Percentiles rank a stretch among this genome's conserved stretches.
Evolutionary conservation across 1,284 basidiomycete genomes (phyloP).

Genomic region (Leccinum laetum): DNA sequence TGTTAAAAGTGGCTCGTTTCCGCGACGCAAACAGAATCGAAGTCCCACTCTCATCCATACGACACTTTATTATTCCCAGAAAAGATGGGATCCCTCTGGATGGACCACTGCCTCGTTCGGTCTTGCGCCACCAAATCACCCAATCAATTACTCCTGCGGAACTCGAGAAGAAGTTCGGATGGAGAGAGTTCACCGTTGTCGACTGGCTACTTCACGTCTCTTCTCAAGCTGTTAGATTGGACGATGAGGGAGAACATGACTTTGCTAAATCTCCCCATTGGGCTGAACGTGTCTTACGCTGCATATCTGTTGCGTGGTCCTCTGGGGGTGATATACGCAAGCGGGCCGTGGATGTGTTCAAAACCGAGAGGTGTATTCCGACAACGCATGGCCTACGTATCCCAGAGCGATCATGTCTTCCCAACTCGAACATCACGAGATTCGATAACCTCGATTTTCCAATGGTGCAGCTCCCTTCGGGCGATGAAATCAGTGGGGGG

Average conservation of each 20-base stretch:
- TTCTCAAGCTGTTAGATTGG: too few species aligned
- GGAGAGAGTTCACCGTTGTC: fast-evolving
- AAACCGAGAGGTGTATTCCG: constrained; percentile 60
- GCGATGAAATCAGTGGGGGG: constrained; percentile 58
- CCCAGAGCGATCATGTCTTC: constrained; percentile 82
- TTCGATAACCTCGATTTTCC: constrained; percentile 63
- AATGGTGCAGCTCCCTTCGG: constrained; percentile 72
- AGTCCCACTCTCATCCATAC: constrained; percentile 54
- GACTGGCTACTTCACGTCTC: too few species aligned
- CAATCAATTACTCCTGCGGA: constrained; percentile 48
- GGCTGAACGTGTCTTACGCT: constrained; percentile 75
- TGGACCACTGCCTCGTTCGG: constrained; percentile 76
- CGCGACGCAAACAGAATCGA: constrained; percentile 34
- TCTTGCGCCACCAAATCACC: constrained; percentile 65
- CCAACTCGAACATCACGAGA: constrained; percentile 23
- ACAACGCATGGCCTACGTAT: constrained; percentile 73
- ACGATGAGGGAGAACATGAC: constrained; percentile 48
- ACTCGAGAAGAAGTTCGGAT: constrained; percentile 40
- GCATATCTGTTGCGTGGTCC: constrained; percentile 75
- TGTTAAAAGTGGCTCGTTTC: constrained; percentile 62
- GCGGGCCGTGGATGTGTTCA: constrained; percentile 43
- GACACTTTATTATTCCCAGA: constrained; percentile 62
- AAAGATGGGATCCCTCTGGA: constrained; percentile 36
- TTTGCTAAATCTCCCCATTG: constrained; percentile 68
- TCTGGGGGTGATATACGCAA: not conserved